Base-by-base conservation (phyloP, 768 basidiomycete genomes). In the Pleurotus platypus region DNA sequence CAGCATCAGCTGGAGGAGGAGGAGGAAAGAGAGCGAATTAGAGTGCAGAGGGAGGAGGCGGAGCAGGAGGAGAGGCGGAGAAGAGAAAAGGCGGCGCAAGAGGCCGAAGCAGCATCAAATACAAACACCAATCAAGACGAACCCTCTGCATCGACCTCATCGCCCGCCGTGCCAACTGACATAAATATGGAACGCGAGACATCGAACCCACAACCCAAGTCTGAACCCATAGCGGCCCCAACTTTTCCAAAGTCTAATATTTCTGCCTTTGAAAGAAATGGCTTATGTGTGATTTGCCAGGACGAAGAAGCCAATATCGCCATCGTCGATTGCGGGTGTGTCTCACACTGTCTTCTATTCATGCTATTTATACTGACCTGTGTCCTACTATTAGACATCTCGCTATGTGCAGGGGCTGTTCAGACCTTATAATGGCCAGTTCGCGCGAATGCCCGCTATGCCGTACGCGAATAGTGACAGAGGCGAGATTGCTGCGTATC, bases 291-390 rank as follows among this genome's bases (percentile, higher is more conserved):
- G 0, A 82, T 97, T 8, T 97, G 94, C 66, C 94, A 95, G 66
- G 94, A 97, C 60, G 90, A 94, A 58, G 94, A 96, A 61, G 94
- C 94, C 0, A 94, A 90, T 62, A 90, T 97, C 57, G 94, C 93
- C 2, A 85, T 94, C 55, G 89, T 96, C 11, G 94, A 97, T 70
- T 97, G 94, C 82, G 94, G 94, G 88, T 92, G 68, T 45, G 87
- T 81, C 1, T 20, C 22, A 45, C 9, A 22, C 50, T 43, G 38
- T 1, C 3, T 40, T 51, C 47, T 55, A 48, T 26, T 35, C 58
- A 16, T 46, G 24, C 24, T 22, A 51, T 38, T 12, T 30, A 46
- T 16, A 12, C 20, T 7, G 47, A 57, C 9, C 20, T 46, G 43
- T 58, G 37, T 22, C 15, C 48, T 46, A 42, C 45, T 59, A 22